Evolutionary conservation across 345 rosid species (phyloP).

Genomic region (Rhizophora apiculata): DNA sequence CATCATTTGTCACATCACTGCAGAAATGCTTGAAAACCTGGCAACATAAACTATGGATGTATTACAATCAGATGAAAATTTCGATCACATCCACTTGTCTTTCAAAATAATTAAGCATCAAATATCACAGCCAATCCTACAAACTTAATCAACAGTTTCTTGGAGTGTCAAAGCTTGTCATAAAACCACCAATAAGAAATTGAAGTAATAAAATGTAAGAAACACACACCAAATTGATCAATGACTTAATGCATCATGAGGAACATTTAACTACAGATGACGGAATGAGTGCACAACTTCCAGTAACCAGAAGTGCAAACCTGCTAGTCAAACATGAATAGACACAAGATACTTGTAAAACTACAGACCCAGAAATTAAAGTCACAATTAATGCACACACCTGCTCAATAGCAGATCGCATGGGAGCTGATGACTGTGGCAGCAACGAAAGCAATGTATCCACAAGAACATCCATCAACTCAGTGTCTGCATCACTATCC

Average conservation of each 20-base stretch:
- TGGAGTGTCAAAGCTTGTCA: not conserved
- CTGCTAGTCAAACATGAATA: not conserved
- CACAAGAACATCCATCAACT: constrained; percentile 83
- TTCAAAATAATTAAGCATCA: not conserved
- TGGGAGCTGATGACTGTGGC: constrained; percentile 87
- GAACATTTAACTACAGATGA: not conserved
- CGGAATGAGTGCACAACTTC: too few relatives aligned
- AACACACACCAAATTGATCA: not conserved
- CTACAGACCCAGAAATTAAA: not conserved
- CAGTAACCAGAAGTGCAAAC: too few relatives aligned
- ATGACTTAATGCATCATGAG: not conserved
- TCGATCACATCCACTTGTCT: not conserved
- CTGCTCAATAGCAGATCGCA: constrained; percentile 88
- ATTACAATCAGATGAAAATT: not conserved
- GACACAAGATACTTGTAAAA: not conserved
- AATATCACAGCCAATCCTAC: not conserved
- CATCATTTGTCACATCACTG: constrained; percentile 66
- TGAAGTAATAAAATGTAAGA: not conserved
- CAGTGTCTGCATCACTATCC: constrained; percentile 52
- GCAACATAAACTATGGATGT: constrained; percentile 5
- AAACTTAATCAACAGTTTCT: not conserved
- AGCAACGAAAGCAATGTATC: constrained; percentile 84
- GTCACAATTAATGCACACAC: constrained; percentile 30
- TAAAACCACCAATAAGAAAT: not conserved
- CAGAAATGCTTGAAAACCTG: constrained; percentile 90